phyloP scores from a whole-genome alignment of 2,329 filamentous ascomycete species.

The Tolypocladium amazonense region DNA sequence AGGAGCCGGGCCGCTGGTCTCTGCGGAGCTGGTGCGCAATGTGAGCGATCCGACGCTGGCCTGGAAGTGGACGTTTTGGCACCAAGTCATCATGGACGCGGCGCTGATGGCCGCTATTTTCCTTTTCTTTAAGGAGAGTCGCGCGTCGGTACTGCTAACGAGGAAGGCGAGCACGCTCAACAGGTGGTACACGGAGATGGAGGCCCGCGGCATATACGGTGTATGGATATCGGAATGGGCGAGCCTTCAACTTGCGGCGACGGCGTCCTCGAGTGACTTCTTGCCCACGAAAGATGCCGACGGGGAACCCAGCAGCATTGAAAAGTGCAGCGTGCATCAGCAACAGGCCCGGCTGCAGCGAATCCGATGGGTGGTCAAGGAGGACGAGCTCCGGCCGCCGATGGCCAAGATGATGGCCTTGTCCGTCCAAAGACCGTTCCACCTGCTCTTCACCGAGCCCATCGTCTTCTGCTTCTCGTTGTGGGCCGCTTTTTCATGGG shows the following conservation, averaged over 20 bases:
- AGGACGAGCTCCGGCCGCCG: constrained; percentile 65
- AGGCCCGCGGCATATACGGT: constrained; percentile 49
- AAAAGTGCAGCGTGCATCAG: not conserved
- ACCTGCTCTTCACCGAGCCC: constrained; percentile 63
- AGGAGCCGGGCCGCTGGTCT: constrained; percentile 64
- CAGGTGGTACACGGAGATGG: constrained; percentile 65
- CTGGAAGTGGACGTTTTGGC: constrained; percentile 87
- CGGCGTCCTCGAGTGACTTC: constrained; percentile 9
- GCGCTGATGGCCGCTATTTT: constrained; percentile 50
- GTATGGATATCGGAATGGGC: constrained; percentile 23
- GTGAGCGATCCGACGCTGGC: constrained; percentile 29
- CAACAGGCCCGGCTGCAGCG: constrained; percentile 24
- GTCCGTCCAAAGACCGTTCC: constrained; percentile 69
- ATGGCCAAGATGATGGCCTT: constrained; percentile 60
- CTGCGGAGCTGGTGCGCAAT: constrained; percentile 56
- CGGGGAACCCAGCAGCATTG: not conserved
- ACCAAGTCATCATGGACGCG: constrained; percentile 63
- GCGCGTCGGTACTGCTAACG: constrained; percentile 69
- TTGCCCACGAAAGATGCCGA: not conserved
- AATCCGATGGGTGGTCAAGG: constrained; percentile 69
- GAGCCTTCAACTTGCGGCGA: constrained; percentile 4
- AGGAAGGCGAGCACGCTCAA: constrained; percentile 67
- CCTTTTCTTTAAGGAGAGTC: constrained; percentile 69
- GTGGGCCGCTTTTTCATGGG: constrained; percentile 88
- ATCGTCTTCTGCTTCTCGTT: constrained; percentile 80